A percentile compares a stretch with the other conserved stretches of the same genome.
Conservation (phyloP, 257 asterid species). For the Thymus quinquecostatus region DNA sequence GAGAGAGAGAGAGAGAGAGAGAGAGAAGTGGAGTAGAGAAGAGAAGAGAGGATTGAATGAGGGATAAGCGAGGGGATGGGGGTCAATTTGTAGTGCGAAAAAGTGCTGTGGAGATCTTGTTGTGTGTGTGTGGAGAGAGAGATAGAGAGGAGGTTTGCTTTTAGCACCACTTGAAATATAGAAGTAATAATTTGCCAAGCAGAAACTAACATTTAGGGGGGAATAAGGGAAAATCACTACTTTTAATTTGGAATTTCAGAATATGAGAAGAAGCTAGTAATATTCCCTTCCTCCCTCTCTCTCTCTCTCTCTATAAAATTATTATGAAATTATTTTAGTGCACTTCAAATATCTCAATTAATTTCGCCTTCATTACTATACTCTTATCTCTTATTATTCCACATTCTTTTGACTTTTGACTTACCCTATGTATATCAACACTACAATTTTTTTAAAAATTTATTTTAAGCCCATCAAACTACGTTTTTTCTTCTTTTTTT, state of each 20-base stretch:
- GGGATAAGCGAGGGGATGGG: conserved; percentile 58
- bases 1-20: conserved; percentile 1
- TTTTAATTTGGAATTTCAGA: conserved; percentile 10
- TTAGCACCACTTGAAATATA: conserved; percentile 65
- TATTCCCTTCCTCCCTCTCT: too few relatives aligned
- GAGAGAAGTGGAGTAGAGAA: conserved; percentile 33
- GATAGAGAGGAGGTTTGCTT: conserved; percentile 19
- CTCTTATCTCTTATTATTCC: not conserved
- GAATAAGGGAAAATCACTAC: conserved; percentile 9
- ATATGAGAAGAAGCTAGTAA: not conserved
- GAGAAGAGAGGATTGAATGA: conserved; percentile 49
- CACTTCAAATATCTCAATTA: not conserved
- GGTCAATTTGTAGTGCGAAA: conserved; percentile 70
- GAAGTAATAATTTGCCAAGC: conserved; percentile 40
- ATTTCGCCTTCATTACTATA: not conserved
- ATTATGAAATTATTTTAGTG: not conserved
- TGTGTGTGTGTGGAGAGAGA: conserved; percentile 12
- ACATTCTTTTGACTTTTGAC: conserved; percentile 7
- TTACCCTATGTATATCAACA: not conserved
- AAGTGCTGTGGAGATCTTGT: conserved; percentile 44
- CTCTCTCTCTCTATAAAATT: too few relatives aligned
- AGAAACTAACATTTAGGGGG: not conserved
- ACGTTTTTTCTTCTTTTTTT: too few relatives aligned
- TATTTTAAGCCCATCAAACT: too few relatives aligned
- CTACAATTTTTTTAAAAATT: too few relatives aligned